Evolutionary conservation across 2,329 filamentous ascomycete species (phyloP).

Genomic region (Fonsecaea multimorphosa): DNA sequence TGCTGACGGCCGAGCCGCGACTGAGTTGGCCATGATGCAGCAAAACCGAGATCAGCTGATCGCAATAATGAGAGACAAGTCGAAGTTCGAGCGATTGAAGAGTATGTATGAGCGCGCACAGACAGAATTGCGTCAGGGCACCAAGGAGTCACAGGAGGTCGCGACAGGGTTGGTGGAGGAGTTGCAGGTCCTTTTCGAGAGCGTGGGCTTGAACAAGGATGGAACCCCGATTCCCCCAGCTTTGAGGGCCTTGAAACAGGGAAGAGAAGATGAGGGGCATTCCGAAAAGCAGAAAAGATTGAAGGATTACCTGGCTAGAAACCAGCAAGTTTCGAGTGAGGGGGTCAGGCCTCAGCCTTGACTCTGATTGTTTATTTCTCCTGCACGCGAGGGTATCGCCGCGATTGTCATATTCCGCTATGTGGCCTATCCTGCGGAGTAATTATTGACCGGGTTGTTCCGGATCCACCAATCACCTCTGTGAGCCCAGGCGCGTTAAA

Average conservation of each 20-base stretch:
- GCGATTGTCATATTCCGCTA: too few species aligned
- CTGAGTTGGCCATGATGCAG: conserved; percentile 27
- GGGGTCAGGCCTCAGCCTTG: neutral
- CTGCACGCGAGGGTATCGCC: too few species aligned
- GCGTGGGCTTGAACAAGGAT: conserved; percentile 28
- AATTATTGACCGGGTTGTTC: too few species aligned
- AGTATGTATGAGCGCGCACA: conserved; percentile 27
- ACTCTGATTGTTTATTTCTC: too few species aligned
- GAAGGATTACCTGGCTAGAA: conserved; percentile 25
- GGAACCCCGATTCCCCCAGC: conserved; percentile 20
- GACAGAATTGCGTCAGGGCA: conserved; percentile 24
- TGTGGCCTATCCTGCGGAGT: too few species aligned
- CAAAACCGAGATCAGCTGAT: conserved; percentile 20
- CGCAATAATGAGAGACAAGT: conserved; percentile 21
- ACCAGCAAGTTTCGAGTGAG: conserved; percentile 3
- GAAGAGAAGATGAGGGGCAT: conserved; percentile 4
- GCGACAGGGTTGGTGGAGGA: conserved; percentile 31
- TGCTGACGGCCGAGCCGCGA: conserved; percentile 21
- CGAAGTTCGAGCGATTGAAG: conserved; percentile 20
- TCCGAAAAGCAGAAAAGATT: conserved; percentile 24
- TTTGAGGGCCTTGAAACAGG: neutral
- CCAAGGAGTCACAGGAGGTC: conserved; percentile 29
- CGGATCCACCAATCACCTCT: too few species aligned
- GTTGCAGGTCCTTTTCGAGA: conserved; percentile 29
- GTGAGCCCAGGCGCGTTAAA: too few species aligned